Percentiles rank a stretch among this genome's conserved stretches.
These are phyloP conservation scores for Lactarius deliciosus DNA, from an alignment of 768 basidiomycete species.

Conservation along the genomic window DNA sequence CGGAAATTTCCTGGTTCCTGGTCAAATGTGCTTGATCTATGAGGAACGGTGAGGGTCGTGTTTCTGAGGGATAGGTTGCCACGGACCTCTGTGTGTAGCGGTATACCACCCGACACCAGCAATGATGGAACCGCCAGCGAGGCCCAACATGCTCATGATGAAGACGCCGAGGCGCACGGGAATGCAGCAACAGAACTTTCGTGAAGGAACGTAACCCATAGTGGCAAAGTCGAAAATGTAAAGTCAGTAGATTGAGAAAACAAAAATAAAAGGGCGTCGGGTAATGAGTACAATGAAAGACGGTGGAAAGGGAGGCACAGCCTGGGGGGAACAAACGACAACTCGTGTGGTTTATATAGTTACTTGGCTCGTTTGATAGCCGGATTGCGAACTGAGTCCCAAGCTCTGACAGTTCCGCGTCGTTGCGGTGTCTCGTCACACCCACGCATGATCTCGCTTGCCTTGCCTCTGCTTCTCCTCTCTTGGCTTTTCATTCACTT, in stretches of 20 bases:
- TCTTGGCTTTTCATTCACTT: slow-evolving; percentile 19
- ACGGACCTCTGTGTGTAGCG: slow-evolving; percentile 46
- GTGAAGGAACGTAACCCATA: slow-evolving; percentile 53
- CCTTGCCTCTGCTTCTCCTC: slow-evolving; percentile 9
- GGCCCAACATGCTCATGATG: slow-evolving; percentile 48
- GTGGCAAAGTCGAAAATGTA: not conserved
- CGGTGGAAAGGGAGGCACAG: slow-evolving; percentile 25
- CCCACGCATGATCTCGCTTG: slow-evolving; percentile 19
- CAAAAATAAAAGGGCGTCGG: slow-evolving; percentile 2
- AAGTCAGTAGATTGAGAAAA: not conserved
- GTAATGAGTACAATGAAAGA: not conserved
- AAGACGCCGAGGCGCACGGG: slow-evolving; percentile 65
- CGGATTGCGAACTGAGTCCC: not conserved
- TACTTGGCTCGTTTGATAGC: not conserved
- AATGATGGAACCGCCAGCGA: slow-evolving; percentile 45
- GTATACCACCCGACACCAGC: slow-evolving; percentile 49
- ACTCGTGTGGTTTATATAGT: not conserved
- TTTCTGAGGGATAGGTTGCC: not conserved
- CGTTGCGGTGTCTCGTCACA: not conserved
- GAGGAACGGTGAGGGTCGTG: not conserved
- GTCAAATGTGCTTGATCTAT: slow-evolving; percentile 20
- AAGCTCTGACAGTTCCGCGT: not conserved
- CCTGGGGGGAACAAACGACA: slow-evolving; percentile 2
- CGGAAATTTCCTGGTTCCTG: slow-evolving; percentile 22
- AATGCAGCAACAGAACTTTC: slow-evolving; percentile 64